Evolutionary conservation across 2,329 filamentous ascomycete species (phyloP).

Genomic region (Phyllosticta citriasiana): DNA sequence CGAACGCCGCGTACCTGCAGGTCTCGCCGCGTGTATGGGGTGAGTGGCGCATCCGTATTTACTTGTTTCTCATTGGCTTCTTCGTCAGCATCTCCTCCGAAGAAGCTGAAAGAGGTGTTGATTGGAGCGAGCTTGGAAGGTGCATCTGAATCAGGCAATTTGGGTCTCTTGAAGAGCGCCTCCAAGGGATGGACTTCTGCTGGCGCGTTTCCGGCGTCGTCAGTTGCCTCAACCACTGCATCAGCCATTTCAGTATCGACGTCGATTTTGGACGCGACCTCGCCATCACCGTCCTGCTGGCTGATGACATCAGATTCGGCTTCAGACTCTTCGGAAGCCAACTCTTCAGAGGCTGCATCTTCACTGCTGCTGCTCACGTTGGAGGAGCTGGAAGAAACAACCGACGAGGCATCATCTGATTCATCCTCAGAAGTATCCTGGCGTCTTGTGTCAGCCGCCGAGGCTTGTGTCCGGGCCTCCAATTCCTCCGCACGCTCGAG

Average conservation of each 20-base stretch:
- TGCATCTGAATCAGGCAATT: slow-evolving; percentile 28
- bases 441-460: background rate
- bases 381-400: slow-evolving; percentile 26
- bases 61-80: slow-evolving; percentile 32
- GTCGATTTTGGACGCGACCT: slow-evolving; percentile 12
- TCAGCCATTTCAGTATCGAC: slow-evolving; percentile 8
- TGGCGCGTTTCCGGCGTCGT: slow-evolving; percentile 5
- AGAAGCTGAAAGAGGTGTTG: slow-evolving; percentile 68
- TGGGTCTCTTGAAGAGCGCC: slow-evolving; percentile 74
- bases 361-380: slow-evolving; percentile 16
- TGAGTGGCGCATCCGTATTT: slow-evolving; percentile 48
- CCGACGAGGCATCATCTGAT: slow-evolving; percentile 20
- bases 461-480: background rate
- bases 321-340: slow-evolving; percentile 10
- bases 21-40: slow-evolving; percentile 73
- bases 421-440: slow-evolving; percentile 1
- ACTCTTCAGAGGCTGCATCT: background rate
- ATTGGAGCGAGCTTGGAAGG: slow-evolving; percentile 30
- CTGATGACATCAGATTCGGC: slow-evolving; percentile 15
- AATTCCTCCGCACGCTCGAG: slow-evolving; percentile 2
- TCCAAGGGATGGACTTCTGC: slow-evolving; percentile 71
- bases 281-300: slow-evolving; percentile 13
- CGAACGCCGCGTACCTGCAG: slow-evolving; percentile 64
- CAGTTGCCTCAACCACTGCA: background rate
- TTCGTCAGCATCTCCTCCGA: slow-evolving; percentile 35